A percentile compares a stretch with the other conserved stretches of the same genome.
Evolutionary conservation across 768 basidiomycete species (phyloP).

Genomic region (Leccinum uliginosum): DNA sequence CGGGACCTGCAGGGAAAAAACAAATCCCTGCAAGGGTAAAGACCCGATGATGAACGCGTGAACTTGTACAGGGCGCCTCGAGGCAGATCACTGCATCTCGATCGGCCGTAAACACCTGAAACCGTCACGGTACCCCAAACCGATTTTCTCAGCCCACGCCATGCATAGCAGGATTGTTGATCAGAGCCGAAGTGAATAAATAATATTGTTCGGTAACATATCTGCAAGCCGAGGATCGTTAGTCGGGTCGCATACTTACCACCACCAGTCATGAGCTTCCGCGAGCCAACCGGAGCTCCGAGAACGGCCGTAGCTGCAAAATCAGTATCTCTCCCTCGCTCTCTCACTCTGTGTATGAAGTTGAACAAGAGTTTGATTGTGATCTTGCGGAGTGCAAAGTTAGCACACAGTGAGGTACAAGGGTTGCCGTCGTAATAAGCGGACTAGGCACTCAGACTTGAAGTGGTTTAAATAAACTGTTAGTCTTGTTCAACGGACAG

Average conservation of each 20-base stretch:
- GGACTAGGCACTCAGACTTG: neutral
- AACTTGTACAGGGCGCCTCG: conserved; percentile 10
- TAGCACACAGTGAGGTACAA: neutral
- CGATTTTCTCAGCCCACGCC: neutral
- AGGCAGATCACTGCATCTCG: conserved; percentile 14
- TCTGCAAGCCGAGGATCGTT: neutral
- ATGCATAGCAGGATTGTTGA: neutral
- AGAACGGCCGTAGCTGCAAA: neutral
- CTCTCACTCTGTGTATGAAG: neutral
- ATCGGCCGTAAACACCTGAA: conserved; percentile 14
- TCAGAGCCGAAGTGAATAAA: neutral
- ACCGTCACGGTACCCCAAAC: neutral
- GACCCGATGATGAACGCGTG: conserved; percentile 20
- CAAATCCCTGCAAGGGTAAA: conserved; percentile 4
- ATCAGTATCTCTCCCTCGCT: neutral
- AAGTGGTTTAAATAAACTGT: neutral
- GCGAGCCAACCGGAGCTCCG: neutral
- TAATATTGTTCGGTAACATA: neutral
- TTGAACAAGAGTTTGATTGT: neutral
- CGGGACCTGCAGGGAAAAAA: conserved; percentile 10
- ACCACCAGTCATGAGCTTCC: neutral
- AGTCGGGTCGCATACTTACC: neutral
- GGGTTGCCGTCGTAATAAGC: neutral
- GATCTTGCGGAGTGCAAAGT: neutral
- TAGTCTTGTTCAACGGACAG: neutral